These are phyloP conservation scores for Stagonosporopsis vannaccii DNA, from an alignment of 2,329 filamentous ascomycete genomes.

Conservation along the genomic window DNA sequence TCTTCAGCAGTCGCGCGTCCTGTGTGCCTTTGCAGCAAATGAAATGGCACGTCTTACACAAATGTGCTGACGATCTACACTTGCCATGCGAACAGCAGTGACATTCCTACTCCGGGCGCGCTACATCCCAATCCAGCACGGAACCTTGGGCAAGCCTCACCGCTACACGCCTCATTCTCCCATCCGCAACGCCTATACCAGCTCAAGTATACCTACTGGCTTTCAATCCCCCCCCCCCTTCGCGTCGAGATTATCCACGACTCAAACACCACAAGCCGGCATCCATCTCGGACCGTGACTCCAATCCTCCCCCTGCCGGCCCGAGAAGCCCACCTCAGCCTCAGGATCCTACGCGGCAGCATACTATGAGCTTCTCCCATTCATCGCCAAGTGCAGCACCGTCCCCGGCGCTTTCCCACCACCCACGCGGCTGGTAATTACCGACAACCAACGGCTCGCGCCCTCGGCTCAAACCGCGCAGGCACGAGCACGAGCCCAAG, in stretches of 20 bases:
- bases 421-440: conserved; percentile 18
- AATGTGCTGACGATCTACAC: neutral
- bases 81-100: neutral
- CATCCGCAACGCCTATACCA: neutral
- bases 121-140: neutral
- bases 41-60: neutral
- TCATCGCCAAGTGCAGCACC: conserved; percentile 9
- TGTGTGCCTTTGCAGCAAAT: neutral
- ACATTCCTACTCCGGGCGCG: neutral
- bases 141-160: neutral
- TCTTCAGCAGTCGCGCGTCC: neutral
- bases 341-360: too few species aligned
- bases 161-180: neutral
- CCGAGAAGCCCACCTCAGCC: too few species aligned
- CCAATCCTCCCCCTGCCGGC: neutral
- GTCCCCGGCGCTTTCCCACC: conserved; percentile 1
- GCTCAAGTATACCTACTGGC: neutral
- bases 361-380: too few species aligned
- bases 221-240: neutral
- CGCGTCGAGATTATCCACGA: neutral
- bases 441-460: conserved; percentile 6
- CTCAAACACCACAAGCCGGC: conserved; percentile 5
- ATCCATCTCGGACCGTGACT: conserved; percentile 9
- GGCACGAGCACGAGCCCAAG: conserved; percentile 2
- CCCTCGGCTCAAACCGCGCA: too few species aligned